Evolutionary conservation across 1,139 yeast species (phyloP), one percentile per base, ranked within the genome.

Genomic region (Tardiomyces depauwii): DNA sequence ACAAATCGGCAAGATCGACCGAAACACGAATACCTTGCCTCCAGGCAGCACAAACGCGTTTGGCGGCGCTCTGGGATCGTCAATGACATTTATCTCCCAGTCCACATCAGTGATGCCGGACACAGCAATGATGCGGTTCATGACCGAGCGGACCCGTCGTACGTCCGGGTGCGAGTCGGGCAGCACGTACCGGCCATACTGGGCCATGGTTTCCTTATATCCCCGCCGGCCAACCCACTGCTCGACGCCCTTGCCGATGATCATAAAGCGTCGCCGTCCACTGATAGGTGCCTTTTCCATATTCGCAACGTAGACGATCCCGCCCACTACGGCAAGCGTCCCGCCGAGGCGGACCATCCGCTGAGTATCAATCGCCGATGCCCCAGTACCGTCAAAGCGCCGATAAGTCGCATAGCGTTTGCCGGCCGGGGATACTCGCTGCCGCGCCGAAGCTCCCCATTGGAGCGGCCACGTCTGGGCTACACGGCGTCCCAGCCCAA

Each of bases 31-130:
- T 41, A 93, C 95, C 64, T 89, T 89, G 12, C 98, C 98, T 49
- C 93, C 91, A 19, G 97, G 97, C 45, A 91, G 70, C 25, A 91
- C 95, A 65, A 93, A 91, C 1, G 98, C 98, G 65, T 91, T 91
- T 1, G 98, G 97, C 2, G 96, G 85, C 16, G 71, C 67, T 11
- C 62, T 65, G 6, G 82, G 80, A 55, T 82, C 85, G 52, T 81
- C 74, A 42, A 91, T 78, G 25, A 93, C 85, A 63, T 87, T 88
- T 38, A 91, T 78, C 53, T 77, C 70, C 98, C 98, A 91, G 42
- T 83, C 71, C 23, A 78, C 62, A 30, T 65, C 61, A 49, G 64
- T 61, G 43, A 60, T 54, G 44, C 62, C 61, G 5, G 69, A 55
- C 12, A 60, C 70, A 18, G 54, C 55, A 41, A 89, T 74, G 39